These are phyloP conservation scores for Intubia oerlemansii DNA, from an alignment of 2,329 filamentous ascomycete species.

Conservation along the genomic window DNA sequence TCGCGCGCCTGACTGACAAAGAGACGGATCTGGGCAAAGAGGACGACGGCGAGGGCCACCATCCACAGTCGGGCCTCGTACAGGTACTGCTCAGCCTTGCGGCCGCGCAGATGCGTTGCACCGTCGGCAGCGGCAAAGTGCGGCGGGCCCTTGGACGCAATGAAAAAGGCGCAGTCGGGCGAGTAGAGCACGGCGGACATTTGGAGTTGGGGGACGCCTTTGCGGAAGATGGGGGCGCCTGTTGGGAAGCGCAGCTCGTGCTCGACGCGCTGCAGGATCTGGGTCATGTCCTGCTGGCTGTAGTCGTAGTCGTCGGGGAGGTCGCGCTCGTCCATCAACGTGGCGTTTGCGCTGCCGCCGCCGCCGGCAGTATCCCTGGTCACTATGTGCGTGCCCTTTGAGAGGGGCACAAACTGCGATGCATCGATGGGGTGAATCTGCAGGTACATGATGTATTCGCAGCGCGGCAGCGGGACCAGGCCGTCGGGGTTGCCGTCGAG, in stretches of 20 bases:
- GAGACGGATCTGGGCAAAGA: slow-evolving; percentile 38
- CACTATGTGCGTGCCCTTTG: no score
- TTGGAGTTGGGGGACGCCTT: slow-evolving; percentile 28
- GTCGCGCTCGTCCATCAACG: background rate
- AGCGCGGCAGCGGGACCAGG: slow-evolving; percentile 45
- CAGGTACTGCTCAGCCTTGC: slow-evolving; percentile 38
- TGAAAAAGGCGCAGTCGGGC: slow-evolving; percentile 44
- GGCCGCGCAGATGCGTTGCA: slow-evolving; percentile 33
- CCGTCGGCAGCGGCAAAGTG: slow-evolving; percentile 27
- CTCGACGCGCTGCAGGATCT: slow-evolving; percentile 26
- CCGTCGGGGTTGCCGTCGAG: slow-evolving; percentile 38
- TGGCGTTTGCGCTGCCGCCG: background rate
- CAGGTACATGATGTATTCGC: slow-evolving; percentile 74
- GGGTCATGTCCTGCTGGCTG: slow-evolving; percentile 7
- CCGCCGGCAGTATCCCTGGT: background rate
- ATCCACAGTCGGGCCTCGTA: slow-evolving; percentile 37
- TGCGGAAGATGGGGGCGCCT: slow-evolving; percentile 30
- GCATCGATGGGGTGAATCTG: slow-evolving; percentile 44
- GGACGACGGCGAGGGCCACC: slow-evolving; percentile 29
- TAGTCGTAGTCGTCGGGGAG: slow-evolving; percentile 3
- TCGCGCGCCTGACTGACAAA: slow-evolving; percentile 44
- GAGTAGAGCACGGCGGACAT: slow-evolving; percentile 46
- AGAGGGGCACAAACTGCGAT: slow-evolving; percentile 11
- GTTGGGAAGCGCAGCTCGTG: slow-evolving; percentile 38
- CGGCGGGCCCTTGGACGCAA: slow-evolving; percentile 43